These are phyloP conservation scores for Neospora caninum DNA, from an alignment of 169 alveolate genomes.

Conservation along the genomic window DNA sequence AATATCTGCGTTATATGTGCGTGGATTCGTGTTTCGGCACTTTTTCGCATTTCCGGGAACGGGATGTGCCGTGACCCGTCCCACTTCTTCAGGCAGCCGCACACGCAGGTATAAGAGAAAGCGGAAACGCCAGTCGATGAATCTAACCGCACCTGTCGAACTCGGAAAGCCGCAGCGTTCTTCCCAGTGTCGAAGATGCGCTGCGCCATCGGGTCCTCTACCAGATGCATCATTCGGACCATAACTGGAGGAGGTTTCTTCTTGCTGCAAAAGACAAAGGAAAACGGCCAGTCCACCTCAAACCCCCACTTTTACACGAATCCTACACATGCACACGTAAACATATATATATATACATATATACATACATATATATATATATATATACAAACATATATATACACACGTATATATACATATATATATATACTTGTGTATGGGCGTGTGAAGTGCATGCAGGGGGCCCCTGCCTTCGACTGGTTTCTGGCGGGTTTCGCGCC, in stretches of 20 bases:
- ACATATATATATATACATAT: not conserved
- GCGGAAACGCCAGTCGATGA: not conserved
- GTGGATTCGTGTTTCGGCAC: too few relatives aligned
- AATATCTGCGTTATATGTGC: too few relatives aligned
- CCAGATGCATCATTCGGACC: slow-evolving; percentile 58
- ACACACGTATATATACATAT: not conserved
- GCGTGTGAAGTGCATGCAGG: too few relatives aligned
- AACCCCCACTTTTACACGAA: not conserved
- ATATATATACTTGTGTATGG: not conserved
- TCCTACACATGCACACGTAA: not conserved
- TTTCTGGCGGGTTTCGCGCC: too few relatives aligned
- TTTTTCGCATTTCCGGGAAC: too few relatives aligned
- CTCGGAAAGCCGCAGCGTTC: slow-evolving; percentile 31
- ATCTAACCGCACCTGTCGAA: not conserved
- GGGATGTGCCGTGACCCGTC: too few relatives aligned
- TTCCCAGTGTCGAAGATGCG: slow-evolving; percentile 49
- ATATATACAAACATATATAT: not conserved
- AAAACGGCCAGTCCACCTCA: not conserved
- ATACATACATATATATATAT: not conserved
- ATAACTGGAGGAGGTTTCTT: slow-evolving; percentile 49
- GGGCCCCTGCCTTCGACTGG: too few relatives aligned
- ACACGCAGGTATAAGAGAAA: not conserved
- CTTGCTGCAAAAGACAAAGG: slow-evolving; percentile 16
- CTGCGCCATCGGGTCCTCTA: slow-evolving; percentile 45
- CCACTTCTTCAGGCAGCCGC: not conserved